Evolutionary conservation across 768 basidiomycete species (phyloP).

Genomic region (Tricholoma flavovirens): DNA sequence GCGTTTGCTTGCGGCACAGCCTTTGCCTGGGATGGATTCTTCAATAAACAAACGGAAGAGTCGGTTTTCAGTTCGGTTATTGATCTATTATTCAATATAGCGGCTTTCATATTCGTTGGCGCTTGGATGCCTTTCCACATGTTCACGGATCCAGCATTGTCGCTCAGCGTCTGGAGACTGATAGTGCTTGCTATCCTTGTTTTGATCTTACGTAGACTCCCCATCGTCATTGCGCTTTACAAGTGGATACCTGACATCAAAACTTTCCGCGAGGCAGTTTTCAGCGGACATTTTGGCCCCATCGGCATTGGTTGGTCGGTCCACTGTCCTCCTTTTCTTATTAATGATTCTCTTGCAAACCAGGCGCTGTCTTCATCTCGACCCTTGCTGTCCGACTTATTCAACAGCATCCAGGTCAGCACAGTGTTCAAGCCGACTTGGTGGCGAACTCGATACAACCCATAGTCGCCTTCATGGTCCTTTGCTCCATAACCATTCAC

Average conservation of each 20-base stretch:
- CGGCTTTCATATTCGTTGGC: slow-evolving; percentile 93
- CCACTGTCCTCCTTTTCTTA: background rate
- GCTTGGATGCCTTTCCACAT: slow-evolving; percentile 93
- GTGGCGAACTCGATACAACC: slow-evolving; percentile 81
- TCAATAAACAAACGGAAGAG: slow-evolving; percentile 91
- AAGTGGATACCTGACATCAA: slow-evolving; percentile 95
- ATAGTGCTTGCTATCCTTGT: slow-evolving; percentile 78
- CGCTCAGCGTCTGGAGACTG: slow-evolving; percentile 78
- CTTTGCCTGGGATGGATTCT: slow-evolving; percentile 96
- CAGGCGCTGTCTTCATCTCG: slow-evolving; percentile 90
- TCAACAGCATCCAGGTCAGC: slow-evolving; percentile 33
- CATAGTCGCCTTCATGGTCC: slow-evolving; percentile 91
- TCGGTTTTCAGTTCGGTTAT: slow-evolving; percentile 94
- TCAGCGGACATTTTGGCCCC: slow-evolving; percentile 93
- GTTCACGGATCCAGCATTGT: slow-evolving; percentile 61
- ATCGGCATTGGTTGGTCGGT: slow-evolving; percentile 60
- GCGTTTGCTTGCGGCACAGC: slow-evolving; percentile 94
- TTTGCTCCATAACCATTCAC: slow-evolving; percentile 82
- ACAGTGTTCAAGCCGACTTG: slow-evolving; percentile 53
- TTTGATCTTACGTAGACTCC: slow-evolving; percentile 78
- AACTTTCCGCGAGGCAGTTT: slow-evolving; percentile 88
- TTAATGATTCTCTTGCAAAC: slow-evolving; percentile 2
- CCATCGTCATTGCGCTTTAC: slow-evolving; percentile 78
- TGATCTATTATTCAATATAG: slow-evolving; percentile 92
- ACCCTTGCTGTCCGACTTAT: slow-evolving; percentile 69